These are phyloP conservation scores for Rubus idaeus DNA, from an alignment of 306 rosid species.

Conservation along the genomic window DNA sequence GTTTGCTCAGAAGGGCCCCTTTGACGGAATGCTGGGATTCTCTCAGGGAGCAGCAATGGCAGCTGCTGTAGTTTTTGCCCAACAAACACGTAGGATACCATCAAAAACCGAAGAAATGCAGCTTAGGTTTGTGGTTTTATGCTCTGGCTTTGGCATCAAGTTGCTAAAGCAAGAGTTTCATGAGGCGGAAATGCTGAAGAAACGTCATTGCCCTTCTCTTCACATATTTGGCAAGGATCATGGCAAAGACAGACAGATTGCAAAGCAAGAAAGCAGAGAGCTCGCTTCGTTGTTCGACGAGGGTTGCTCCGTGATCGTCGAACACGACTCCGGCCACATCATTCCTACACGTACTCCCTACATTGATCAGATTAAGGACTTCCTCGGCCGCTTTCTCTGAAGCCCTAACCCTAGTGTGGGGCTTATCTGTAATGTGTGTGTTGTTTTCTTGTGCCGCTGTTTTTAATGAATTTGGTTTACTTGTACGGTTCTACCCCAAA, in stretches of 20 bases:
- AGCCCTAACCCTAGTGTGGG: background rate
- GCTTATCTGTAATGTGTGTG: background rate
- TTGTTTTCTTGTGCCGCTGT: background rate
- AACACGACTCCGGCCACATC: constrained; percentile 82
- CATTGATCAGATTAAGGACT: constrained; percentile 64
- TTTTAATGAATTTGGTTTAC: constrained; percentile 3
- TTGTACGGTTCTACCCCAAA: background rate
- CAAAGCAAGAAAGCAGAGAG: constrained; percentile 60
- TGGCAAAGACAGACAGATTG: constrained; percentile 80
- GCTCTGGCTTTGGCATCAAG: constrained; percentile 68
- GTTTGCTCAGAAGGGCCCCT: constrained; percentile 64
- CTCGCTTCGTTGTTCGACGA: constrained; percentile 69
- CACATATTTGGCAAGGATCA: constrained; percentile 75
- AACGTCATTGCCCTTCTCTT: constrained; percentile 72
- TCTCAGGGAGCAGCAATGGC: constrained; percentile 95
- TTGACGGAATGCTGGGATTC: constrained; percentile 85
- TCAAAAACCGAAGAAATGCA: constrained; percentile 39
- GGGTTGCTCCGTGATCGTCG: constrained; percentile 52
- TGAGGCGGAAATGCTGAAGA: constrained; percentile 26
- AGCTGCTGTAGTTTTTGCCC: constrained; percentile 58
- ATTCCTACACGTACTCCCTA: constrained; percentile 80
- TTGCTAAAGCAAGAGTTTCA: constrained; percentile 35
- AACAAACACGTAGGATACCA: constrained; percentile 24
- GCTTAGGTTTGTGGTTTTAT: constrained; percentile 66
- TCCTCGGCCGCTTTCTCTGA: constrained; percentile 57